Conservation (phyloP, 495 filamentous ascomycete genomes). For the Annulohypoxylon moriforme region DNA sequence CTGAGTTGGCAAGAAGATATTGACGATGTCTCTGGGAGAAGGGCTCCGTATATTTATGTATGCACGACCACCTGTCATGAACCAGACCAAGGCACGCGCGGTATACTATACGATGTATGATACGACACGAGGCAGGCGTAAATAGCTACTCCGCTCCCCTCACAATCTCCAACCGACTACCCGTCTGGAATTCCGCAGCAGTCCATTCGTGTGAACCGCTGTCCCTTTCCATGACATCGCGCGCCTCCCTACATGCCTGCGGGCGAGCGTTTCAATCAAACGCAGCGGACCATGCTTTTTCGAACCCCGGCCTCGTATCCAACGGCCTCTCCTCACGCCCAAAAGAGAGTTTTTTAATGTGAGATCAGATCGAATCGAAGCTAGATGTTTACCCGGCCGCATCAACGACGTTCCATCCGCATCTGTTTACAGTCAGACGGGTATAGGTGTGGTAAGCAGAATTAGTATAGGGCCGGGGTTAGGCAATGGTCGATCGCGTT, state of each 20-base stretch:
- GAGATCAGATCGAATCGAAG: constrained; percentile 9
- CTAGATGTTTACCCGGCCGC: constrained; percentile 22
- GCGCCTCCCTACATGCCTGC: constrained; percentile 26
- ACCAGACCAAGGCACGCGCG: neutral
- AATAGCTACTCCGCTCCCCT: neutral
- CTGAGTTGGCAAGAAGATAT: constrained; percentile 16
- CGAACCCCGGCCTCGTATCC: constrained; percentile 35
- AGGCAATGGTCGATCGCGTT: constrained; percentile 4
- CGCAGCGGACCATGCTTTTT: neutral
- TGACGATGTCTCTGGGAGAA: neutral
- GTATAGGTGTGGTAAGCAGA: neutral
- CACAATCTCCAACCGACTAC: constrained; percentile 10
- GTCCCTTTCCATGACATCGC: constrained; percentile 1
- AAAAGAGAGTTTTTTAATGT: neutral
- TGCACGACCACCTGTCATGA: neutral
- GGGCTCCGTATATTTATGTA: constrained; percentile 14
- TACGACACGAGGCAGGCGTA: neutral
- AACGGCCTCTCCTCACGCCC: neutral
- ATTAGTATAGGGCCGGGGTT: neutral
- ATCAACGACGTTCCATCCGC: constrained; percentile 13
- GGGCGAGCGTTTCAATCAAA: constrained; percentile 2
- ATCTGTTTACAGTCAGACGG: constrained; percentile 1
- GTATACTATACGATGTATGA: neutral
- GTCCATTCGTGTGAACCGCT: constrained; percentile 12
- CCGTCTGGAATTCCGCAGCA: constrained; percentile 16